Conservation (phyloP, 768 basidiomycete genomes). For the Sarcomyxa edulis region DNA sequence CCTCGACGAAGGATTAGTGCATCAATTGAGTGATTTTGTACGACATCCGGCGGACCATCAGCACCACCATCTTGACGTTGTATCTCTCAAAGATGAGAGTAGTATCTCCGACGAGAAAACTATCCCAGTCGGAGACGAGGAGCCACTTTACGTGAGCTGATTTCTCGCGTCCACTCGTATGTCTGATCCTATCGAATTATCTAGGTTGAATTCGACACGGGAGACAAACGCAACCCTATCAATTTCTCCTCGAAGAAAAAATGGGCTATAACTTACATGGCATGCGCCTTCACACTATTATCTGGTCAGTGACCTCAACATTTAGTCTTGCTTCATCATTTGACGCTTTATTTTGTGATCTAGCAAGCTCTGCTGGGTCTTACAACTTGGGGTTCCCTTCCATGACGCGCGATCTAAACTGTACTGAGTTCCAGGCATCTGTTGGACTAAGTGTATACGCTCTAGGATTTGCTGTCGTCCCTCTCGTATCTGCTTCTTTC, state of each 20-base stretch:
- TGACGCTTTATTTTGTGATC: background rate
- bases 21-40: conserved; percentile 24
- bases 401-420: conserved; percentile 33
- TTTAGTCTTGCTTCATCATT: background rate
- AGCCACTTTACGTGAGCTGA: conserved; percentile 15
- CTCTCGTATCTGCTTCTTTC: conserved; percentile 51
- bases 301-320: conserved; percentile 28
- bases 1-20: conserved; percentile 26
- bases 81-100: background rate
- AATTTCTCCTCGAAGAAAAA: conserved; percentile 31
- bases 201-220: conserved; percentile 35
- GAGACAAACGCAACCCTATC: conserved; percentile 33
- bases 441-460: conserved; percentile 34
- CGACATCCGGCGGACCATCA: conserved; percentile 6
- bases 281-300: conserved; percentile 42
- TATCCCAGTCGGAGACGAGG: conserved; percentile 1
- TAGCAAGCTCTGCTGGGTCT: conserved; percentile 35
- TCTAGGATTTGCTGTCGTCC: conserved; percentile 45
- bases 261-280: conserved; percentile 38
- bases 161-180: background rate
- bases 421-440: conserved; percentile 26
- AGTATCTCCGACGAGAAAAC: conserved; percentile 2
- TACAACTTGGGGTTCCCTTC: conserved; percentile 40
- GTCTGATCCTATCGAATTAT: background rate
- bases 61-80: conserved; percentile 12